phyloP scores from a whole-genome alignment of 2,329 filamentous ascomycete species.

The Aspergillus floridensis region DNA sequence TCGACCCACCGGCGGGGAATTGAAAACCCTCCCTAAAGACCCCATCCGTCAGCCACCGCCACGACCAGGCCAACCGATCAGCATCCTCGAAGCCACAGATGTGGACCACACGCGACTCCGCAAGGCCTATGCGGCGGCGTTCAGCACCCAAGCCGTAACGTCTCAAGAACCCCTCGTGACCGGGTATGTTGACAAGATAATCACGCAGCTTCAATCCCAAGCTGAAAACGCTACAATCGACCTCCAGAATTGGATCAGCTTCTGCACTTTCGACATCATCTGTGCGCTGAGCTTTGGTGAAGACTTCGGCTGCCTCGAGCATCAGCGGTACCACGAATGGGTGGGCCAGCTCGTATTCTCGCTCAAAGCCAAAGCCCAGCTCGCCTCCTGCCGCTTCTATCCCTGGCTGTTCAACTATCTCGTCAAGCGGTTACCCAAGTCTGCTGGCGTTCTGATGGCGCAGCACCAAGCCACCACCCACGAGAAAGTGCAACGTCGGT shows the following conservation, averaged over 20 bases:
- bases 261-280: constrained; percentile 42
- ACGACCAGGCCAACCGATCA: constrained; percentile 18
- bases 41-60: background rate
- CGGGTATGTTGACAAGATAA: constrained; percentile 33
- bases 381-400: background rate
- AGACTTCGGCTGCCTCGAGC: constrained; percentile 40
- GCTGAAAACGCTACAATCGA: constrained; percentile 16
- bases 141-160: constrained; percentile 43
- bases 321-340: constrained; percentile 37
- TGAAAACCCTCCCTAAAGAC: background rate
- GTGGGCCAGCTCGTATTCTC: constrained; percentile 20
- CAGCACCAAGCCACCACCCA: background rate
- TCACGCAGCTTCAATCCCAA: background rate
- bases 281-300: constrained; percentile 43
- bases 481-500: background rate
- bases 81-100: constrained; percentile 24
- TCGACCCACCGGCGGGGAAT: background rate
- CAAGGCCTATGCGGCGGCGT: constrained; percentile 41
- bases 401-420: background rate
- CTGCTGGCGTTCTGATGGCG: background rate
- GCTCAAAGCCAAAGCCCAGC: background rate
- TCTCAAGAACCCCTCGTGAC: constrained; percentile 42
- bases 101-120: constrained; percentile 34
- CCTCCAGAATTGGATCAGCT: constrained; percentile 36
- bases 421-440: background rate